These are phyloP conservation scores for Pachysandra terminalis DNA, from an alignment of 164 flowering plant genomes.

Conservation along the genomic window DNA sequence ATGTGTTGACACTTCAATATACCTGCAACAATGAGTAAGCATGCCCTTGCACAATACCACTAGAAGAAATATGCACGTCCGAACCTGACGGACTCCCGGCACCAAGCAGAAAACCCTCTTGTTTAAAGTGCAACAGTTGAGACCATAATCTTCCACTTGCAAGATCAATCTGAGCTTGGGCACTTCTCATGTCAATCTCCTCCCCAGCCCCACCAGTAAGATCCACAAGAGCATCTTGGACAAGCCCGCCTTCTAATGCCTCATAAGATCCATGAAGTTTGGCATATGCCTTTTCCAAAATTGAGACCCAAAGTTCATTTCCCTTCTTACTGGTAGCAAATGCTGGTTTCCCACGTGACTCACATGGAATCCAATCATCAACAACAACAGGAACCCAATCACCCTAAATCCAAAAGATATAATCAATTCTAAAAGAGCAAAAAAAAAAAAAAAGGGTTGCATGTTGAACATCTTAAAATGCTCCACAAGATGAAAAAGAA, in stretches of 20 bases:
- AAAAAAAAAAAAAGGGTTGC: not conserved
- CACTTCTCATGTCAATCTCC: conserved; percentile 98
- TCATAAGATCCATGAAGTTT: conserved; percentile 98
- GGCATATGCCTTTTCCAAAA: conserved; percentile 98
- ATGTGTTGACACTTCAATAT: not conserved
- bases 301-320: conserved; percentile 94
- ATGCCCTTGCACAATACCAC: conserved; percentile 99
- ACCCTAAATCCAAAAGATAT: conserved; percentile 43
- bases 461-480: too few species aligned
- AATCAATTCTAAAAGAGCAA: not conserved
- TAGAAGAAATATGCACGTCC: conserved; percentile 91
- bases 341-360: conserved; percentile 92
- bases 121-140: conserved; percentile 90
- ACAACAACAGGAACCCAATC: conserved; percentile 99
- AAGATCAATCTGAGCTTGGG: conserved; percentile 95
- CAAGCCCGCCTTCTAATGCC: conserved; percentile 99
- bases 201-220: conserved; percentile 99
- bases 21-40: conserved; percentile 98
- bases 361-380: conserved; percentile 99
- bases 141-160: conserved; percentile 99
- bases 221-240: conserved; percentile 99
- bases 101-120: conserved; percentile 96
- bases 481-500: too few species aligned
- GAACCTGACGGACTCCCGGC: conserved; percentile 99
- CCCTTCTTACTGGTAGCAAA: conserved; percentile 93